Base-by-base conservation (phyloP, 805 yeast species). In the Candida manassasensis region DNA sequence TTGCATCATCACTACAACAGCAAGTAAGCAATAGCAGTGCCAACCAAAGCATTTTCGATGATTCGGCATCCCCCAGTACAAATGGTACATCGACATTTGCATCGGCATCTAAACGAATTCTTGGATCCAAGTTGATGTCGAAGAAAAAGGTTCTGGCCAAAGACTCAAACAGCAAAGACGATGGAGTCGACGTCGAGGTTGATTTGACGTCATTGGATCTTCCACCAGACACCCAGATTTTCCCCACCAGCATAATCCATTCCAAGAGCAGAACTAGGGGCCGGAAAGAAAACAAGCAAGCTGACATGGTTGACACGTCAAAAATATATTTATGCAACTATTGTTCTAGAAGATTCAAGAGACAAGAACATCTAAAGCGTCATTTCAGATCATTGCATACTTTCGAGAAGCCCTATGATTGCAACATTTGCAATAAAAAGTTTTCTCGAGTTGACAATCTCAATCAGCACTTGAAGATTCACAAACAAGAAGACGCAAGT, bases 351-450 rank as follows among this genome's bases (percentile, higher is more conserved):
- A 52, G 73, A 25, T 83, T 83, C 59, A 77, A 80, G 51, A 69
- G 93, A 45, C 86, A 81, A 53, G 93, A 83, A 49, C 93, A 83
- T 55, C 59, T 83, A 46, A 81, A 80, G 52, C 69, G 93, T 40
- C 93, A 83, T 49, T 75, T 79, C 52, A 63, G 89, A 39, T 77
- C 86, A 13, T 64, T 83, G 40, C 93, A 83, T 49, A 81, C 83
- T 21, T 70, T 79, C 37, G 86, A 79, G 38, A 82, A 80, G 54
- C 90, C 87, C 0, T 80, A 69, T 54, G 74, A 69, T 38, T 81
- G 87, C 54, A 61, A 64, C 7, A 63, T 73, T 15, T 81, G 87
- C 49, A 70, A 69, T 21, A 78, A 80, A 51, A 75, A 77, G 46
- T 81, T 81, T 45, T 77, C 84, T 40, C 61, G 87, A 44, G 68